Evolutionary conservation across 139 green algal species (phyloP).

Genomic region (Volvox reticuliferus): DNA sequence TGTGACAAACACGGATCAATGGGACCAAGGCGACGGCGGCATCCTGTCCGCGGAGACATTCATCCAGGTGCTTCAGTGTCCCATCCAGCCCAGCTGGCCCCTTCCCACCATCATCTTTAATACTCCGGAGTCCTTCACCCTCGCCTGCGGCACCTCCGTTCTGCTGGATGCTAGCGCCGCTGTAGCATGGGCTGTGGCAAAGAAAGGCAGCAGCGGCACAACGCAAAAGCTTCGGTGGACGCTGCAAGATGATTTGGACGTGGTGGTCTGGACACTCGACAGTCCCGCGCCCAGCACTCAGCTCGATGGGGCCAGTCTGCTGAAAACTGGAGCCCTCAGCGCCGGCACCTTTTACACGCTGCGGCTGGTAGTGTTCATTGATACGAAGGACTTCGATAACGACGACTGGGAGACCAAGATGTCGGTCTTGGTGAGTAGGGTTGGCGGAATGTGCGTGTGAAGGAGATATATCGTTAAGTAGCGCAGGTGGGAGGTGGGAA

Average conservation of each 20-base stretch:
- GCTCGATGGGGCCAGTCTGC: background rate
- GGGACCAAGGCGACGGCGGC: slow-evolving; percentile 6
- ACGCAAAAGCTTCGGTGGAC: background rate
- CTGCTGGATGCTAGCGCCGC: background rate
- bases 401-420: slow-evolving; percentile 30
- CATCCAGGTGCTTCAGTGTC: slow-evolving; percentile 2
- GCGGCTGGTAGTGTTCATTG: background rate
- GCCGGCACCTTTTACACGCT: background rate
- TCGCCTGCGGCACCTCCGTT: background rate
- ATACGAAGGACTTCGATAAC: background rate
- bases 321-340: background rate
- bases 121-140: slow-evolving; percentile 1
- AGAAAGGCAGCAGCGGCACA: background rate
- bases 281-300: background rate
- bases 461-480: background rate
- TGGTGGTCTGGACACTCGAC: background rate
- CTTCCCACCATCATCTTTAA: background rate
- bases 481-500: background rate
- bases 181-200: background rate
- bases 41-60: background rate
- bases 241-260: background rate
- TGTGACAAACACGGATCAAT: background rate
- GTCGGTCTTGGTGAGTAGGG: background rate
- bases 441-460: background rate
- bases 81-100: background rate